Evolutionary conservation across 441 rosid genomes (phyloP).

Genomic region (Adansonia madagascariensis): DNA sequence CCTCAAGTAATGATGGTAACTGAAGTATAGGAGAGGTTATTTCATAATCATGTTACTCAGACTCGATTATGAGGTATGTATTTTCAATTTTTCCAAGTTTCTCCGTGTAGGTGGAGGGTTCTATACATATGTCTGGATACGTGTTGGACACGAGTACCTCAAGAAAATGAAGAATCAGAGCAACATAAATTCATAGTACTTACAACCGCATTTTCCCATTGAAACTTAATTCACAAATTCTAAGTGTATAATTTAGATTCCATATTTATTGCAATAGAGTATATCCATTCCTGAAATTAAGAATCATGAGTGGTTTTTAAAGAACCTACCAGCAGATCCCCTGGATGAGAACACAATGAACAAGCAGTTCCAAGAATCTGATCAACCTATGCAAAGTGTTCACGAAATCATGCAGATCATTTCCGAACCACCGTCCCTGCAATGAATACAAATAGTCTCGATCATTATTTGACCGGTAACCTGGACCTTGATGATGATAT

Average conservation of each 20-base stretch:
- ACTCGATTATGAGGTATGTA: not conserved
- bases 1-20: not conserved
- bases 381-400: conserved; percentile 82
- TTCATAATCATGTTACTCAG: not conserved
- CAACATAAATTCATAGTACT: not conserved
- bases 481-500: conserved; percentile 85
- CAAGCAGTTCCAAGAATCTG: conserved; percentile 75
- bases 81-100: too few species aligned
- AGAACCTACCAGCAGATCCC: conserved; percentile 85
- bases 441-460: conserved; percentile 60
- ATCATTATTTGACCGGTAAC: conserved; percentile 72
- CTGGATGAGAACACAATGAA: conserved; percentile 57
- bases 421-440: conserved; percentile 85
- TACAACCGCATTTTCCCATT: not conserved
- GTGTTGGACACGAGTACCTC: not conserved
- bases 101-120: too few species aligned
- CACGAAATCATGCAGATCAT: conserved; percentile 96
- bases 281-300: conserved; percentile 82
- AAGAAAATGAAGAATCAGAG: not conserved
- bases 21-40: not conserved
- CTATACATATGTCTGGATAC: too few species aligned
- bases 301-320: conserved; percentile 90
- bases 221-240: too few species aligned
- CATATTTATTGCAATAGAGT: conserved; percentile 55
- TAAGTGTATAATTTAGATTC: not conserved